Evolutionary conservation across 257 asterid genomes (phyloP), one percentile per base, ranked within the genome.

Genomic region (Nemophila menziesii): DNA sequence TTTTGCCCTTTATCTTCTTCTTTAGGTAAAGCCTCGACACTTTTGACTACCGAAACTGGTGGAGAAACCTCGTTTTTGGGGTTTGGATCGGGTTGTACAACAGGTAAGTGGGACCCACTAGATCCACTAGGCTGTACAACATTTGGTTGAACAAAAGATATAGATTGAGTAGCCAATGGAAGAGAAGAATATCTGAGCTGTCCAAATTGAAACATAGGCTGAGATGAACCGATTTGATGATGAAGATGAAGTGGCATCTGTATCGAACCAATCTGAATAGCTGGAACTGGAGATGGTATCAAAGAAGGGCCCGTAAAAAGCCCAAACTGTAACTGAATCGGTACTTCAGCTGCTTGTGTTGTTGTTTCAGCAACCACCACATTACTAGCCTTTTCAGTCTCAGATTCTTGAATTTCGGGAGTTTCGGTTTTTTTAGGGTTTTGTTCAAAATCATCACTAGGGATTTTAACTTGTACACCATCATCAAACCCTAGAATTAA

Each of bases 231-330:
- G 47, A 76, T 58, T 51, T 85, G 65, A 56, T 77, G 77, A 62
- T 90, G 83, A 49, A 74, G 73, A 54, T 76, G 93, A 43, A 90
- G 80, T 57, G 99, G 99, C 94, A 90, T 90, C 74, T 85, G 96
- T 44, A 90, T 85, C 12, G 99, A 90, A 63, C 99, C 99, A 59
- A 90, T 90, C 79, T 90, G 99, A 66, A 90, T 90, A 14, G 96
- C 79, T 16, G 94, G 89, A 63, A 90, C 83, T 0, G 93, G 94
- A 65, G 94, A 74, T 42, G 96, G 92, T 62, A 85, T 74, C 68
- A 84, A 58, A 34, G 99, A 64, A 22, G 99, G 92, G 54, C 96
- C 96, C 50, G 96, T 72, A 70, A 85, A 90, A 53, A 90, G 78
- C 49, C 99, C 99, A 82, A 90, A 90, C 73, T 85, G 96, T 68